Evolutionary conservation across 306 rosid species (phyloP), one percentile per base, ranked within the genome.

Genomic region (Medicago lupulina): DNA sequence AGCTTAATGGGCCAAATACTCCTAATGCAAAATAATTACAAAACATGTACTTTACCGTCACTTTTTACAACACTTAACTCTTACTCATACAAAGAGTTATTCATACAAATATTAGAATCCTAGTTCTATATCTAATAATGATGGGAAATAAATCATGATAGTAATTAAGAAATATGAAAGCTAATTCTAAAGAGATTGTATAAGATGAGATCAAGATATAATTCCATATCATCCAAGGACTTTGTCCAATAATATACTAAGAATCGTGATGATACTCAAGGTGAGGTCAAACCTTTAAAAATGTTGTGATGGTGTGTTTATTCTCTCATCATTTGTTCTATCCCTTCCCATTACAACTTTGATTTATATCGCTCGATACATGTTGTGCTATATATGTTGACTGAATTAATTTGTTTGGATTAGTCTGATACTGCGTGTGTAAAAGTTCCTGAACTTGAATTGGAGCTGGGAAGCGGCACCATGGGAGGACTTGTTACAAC

Each of bases 401-500:
- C 66, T 41, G 16, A 17, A 55, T 49, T 40, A 9, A 12, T 73
- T 67, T 61, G 75, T 71, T 74, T 63, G 64, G 60, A 67, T 36
- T 36, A 85, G 88, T 85, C 88, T 75, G 88, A 85, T 76, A 85
- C 88, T 67, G 88, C 88, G 38, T 53, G 86, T 19, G 86, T 85
- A 61, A 72, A 71, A 67, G 74, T 85, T 72, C 88, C 88, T n/a
- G 88, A 85, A 79, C 88, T 95, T 70, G 96, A 95, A 40, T 89
- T 95, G 92, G 98, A 95, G 88, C 87, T 95, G 80, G 76, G 79
- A 57, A 84, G 88, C 1, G 88, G 88, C 75, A 84, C 88, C 64
- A 68, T 84, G 10, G 88, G 88, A 64, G 88, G 88, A 57, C 18
- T 78, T 55, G 88, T 84, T 70, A 81, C 88, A 23, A 95, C 98